Conservation (phyloP, 2,329 filamentous ascomycete species). For the Talaromyces pinophilus region DNA sequence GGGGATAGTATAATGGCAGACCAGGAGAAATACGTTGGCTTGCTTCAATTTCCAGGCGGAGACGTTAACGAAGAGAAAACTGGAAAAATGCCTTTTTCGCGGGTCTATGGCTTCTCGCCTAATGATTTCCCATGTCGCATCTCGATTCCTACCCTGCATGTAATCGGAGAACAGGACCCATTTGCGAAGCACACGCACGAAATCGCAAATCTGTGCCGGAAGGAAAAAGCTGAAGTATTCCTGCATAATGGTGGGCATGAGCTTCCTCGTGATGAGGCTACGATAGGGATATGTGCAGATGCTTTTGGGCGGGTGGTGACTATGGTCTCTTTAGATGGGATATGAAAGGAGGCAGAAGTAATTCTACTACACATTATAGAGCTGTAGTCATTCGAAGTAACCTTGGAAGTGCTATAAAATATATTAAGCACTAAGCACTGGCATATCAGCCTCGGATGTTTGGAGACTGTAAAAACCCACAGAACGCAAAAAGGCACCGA, state of each 20-base stretch:
- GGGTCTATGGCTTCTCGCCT: neutral
- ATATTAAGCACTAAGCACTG: too few relatives aligned
- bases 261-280: conserved; percentile 6
- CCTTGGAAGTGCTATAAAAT: too few relatives aligned
- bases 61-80: neutral
- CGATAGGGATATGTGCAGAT: neutral
- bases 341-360: neutral
- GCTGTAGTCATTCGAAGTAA: neutral
- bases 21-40: neutral
- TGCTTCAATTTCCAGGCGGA: neutral
- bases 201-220: neutral
- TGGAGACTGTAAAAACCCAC: too few relatives aligned
- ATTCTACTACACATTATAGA: neutral
- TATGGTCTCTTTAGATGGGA: conserved; percentile 1
- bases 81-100: neutral
- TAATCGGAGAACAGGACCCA: neutral
- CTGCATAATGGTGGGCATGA: conserved; percentile 13
- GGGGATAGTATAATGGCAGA: neutral
- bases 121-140: neutral
- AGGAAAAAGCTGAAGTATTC: neutral
- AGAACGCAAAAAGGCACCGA: too few relatives aligned
- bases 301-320: neutral
- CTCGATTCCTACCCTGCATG: conserved; percentile 12
- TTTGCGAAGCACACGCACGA: neutral
- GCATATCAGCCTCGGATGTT: neutral